phyloP scores from a whole-genome alignment of 768 basidiomycete genomes.

The Strobilomyces dryophilus region DNA sequence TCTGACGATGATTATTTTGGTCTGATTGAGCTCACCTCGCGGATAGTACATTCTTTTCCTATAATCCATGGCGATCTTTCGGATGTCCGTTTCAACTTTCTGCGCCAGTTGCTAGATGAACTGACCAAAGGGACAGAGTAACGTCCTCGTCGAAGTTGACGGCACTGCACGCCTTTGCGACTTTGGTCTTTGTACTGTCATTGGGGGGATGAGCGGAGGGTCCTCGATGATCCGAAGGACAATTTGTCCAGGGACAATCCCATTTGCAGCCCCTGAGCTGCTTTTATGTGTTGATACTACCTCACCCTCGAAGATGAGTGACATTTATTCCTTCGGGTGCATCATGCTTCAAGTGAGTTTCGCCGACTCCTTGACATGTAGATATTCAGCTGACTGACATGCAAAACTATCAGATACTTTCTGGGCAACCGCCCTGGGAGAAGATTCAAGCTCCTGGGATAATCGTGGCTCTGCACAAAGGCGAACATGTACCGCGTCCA shows the following conservation, averaged over 20 bases:
- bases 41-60: slow-evolving; percentile 2
- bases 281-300: not conserved
- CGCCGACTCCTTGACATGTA: not conserved
- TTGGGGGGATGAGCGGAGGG: slow-evolving; percentile 1
- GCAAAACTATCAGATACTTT: not conserved
- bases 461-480: not conserved
- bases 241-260: not conserved
- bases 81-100: not conserved
- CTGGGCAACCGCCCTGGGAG: not conserved
- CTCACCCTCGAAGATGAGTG: not conserved
- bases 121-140: not conserved
- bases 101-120: not conserved
- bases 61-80: slow-evolving; percentile 1
- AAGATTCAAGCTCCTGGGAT: not conserved
- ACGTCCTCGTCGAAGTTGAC: not conserved
- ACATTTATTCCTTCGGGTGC: slow-evolving; percentile 2
- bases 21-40: not conserved
- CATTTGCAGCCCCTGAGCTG: slow-evolving; percentile 1
- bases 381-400: not conserved
- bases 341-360: not conserved
- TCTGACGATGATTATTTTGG: not conserved
- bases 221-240: slow-evolving; percentile 2
- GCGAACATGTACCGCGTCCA: not conserved
- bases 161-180: not conserved
- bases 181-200: slow-evolving; percentile 1